phyloP scores from a whole-genome alignment of 2,329 filamentous ascomycete genomes.

The Gaeumannomyces sp. region DNA sequence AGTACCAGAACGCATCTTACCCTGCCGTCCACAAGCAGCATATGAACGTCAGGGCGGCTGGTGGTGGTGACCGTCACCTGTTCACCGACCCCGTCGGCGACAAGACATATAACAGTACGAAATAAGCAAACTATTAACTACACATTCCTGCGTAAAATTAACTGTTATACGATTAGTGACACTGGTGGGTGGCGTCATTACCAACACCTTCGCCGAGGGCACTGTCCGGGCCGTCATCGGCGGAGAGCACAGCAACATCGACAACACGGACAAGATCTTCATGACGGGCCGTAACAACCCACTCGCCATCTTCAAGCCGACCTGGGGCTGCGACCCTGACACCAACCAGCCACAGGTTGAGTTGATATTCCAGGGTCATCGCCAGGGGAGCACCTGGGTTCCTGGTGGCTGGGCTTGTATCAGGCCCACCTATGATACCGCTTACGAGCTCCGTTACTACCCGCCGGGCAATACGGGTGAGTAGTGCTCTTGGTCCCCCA shows the following conservation, averaged over 20 bases:
- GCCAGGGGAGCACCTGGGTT: conserved; percentile 4
- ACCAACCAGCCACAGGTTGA: conserved; percentile 24
- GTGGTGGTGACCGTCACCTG: conserved; percentile 34
- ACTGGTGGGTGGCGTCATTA: conserved; percentile 20
- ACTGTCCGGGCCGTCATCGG: conserved; percentile 18
- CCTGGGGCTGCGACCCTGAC: conserved; percentile 26
- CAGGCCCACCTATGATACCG: conserved; percentile 20
- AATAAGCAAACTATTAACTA: too few species aligned
- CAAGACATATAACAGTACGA: conserved; percentile 22
- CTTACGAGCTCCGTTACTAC: conserved; percentile 30
- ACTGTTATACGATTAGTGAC: too few species aligned
- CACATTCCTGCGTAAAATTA: too few species aligned
- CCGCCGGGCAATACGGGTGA: conserved; percentile 26
- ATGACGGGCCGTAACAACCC: conserved; percentile 24
- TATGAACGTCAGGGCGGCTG: conserved; percentile 29
- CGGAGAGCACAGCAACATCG: conserved; percentile 21
- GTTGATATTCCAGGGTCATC: conserved; percentile 21
- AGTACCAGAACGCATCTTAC: conserved; percentile 30
- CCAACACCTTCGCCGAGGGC: conserved; percentile 11
- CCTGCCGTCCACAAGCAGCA: conserved; percentile 30
- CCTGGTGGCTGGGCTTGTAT: conserved; percentile 27
- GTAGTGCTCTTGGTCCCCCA: conserved; percentile 5
- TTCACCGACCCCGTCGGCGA: conserved; percentile 28
- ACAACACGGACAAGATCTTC: conserved; percentile 22
- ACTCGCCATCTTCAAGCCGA: conserved; percentile 24